Percentiles rank a stretch among this genome's conserved stretches.
Conservation (phyloP, 768 basidiomycete genomes). For the Tricholoma matsutake region DNA sequence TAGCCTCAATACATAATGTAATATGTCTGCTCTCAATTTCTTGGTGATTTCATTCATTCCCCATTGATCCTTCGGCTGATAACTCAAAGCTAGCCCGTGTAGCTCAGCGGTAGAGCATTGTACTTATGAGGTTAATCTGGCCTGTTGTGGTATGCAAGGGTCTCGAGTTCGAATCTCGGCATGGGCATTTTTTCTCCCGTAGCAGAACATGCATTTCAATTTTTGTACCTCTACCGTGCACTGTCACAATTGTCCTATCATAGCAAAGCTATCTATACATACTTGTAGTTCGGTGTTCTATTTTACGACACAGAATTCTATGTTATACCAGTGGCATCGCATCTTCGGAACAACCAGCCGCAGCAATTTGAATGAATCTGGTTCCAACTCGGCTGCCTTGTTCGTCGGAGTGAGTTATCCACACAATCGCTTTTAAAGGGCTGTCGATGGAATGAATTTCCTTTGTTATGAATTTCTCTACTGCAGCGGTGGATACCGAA, state of each 20-base stretch:
- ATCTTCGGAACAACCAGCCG: conserved; percentile 44
- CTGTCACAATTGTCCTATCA: neutral
- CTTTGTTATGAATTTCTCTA: conserved; percentile 60
- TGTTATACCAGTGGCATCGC: conserved; percentile 13
- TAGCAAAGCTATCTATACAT: no score
- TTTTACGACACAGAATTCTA: neutral
- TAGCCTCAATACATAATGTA: neutral
- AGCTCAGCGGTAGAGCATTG: conserved; percentile 61
- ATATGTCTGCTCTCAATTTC: neutral
- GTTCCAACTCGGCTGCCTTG: conserved; percentile 76
- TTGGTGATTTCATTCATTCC: neutral
- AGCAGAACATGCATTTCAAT: neutral
- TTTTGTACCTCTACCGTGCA: neutral
- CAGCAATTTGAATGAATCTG: conserved; percentile 52
- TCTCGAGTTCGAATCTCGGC: conserved; percentile 56
- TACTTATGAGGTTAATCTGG: conserved; percentile 50
- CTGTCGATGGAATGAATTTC: conserved; percentile 48
- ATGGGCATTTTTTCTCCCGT: conserved; percentile 42
- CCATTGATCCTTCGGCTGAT: neutral
- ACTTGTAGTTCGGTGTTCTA: neutral
- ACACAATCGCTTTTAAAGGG: conserved; percentile 68
- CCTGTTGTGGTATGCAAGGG: conserved; percentile 45
- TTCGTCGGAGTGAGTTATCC: conserved; percentile 88
- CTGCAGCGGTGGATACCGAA: conserved; percentile 54
- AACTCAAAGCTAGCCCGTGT: conserved; percentile 36